A percentile compares a stretch with the other conserved stretches of the same genome.
These are phyloP conservation scores for Curvularia sp. DNA, from an alignment of 2,329 filamentous ascomycete genomes.

Conservation along the genomic window DNA sequence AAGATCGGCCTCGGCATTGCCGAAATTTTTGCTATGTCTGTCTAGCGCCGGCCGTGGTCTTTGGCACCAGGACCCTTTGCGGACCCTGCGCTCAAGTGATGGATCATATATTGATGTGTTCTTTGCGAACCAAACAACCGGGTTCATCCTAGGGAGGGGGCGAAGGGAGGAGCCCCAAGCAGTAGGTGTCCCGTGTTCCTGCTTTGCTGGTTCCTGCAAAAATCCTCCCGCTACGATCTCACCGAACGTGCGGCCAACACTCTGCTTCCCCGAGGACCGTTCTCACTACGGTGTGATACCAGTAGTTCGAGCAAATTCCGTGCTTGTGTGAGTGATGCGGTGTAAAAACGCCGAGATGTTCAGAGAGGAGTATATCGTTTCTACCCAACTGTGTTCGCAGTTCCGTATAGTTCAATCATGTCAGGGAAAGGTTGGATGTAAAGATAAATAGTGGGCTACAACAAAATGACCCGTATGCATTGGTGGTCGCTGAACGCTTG, in stretches of 20 bases:
- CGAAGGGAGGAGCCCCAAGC: constrained; percentile 11
- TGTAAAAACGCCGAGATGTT: not conserved
- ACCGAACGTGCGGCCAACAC: constrained; percentile 6
- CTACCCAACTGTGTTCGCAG: not conserved
- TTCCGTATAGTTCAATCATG: not conserved
- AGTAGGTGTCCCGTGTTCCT: constrained; percentile 17
- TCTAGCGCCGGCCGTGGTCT: constrained; percentile 6
- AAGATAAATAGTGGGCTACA: constrained; percentile 1
- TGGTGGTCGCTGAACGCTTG: constrained; percentile 14
- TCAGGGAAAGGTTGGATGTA: not conserved
- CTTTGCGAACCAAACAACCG: constrained; percentile 11
- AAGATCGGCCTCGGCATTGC: constrained; percentile 11
- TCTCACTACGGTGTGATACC: not conserved
- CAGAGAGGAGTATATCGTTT: not conserved
- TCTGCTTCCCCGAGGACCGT: not conserved
- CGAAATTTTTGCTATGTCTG: constrained; percentile 12
- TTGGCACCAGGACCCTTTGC: constrained; percentile 1
- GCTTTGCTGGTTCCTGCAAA: constrained; percentile 14
- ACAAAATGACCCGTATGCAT: constrained; percentile 6
- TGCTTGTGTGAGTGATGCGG: not conserved
- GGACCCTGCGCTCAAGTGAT: constrained; percentile 5
- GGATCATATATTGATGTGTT: constrained; percentile 7
- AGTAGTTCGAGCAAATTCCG: too few species aligned
- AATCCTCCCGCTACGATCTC: constrained; percentile 20
- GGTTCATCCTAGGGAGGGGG: constrained; percentile 7